phyloP scores from a whole-genome alignment of 352 stramenopile species.

The Phytophthora nicotianae region DNA sequence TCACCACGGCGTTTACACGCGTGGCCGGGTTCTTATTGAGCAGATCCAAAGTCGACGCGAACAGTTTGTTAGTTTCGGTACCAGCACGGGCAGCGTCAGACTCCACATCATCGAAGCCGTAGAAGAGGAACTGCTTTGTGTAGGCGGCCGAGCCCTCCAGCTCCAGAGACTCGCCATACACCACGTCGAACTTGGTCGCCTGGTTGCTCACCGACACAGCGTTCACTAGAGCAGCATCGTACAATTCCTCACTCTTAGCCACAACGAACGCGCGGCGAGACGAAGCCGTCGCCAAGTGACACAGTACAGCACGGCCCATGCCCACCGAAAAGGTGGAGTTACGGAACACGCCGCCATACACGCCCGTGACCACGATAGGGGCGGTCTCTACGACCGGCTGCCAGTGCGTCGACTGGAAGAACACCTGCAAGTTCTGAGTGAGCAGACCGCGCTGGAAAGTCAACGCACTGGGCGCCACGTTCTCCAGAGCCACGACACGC shows the following conservation, averaged over 20 bases:
- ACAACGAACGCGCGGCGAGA: constrained; percentile 79
- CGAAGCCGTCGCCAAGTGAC: constrained; percentile 45
- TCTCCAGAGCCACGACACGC: constrained; percentile 79
- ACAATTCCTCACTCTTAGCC: constrained; percentile 75
- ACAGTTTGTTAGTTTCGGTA: constrained; percentile 36
- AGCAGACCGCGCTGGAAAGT: constrained; percentile 71
- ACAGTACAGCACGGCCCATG: constrained; percentile 72
- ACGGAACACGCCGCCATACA: constrained; percentile 73
- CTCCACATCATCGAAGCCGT: constrained; percentile 83
- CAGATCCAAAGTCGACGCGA: constrained; percentile 50
- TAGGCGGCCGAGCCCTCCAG: constrained; percentile 49
- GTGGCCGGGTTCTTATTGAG: constrained; percentile 72
- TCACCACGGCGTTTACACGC: constrained; percentile 65
- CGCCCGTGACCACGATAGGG: constrained; percentile 60
- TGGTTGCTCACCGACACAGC: constrained; percentile 41
- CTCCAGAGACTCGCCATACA: constrained; percentile 55
- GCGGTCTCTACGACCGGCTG: constrained; percentile 15
- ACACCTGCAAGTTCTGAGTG: constrained; percentile 75
- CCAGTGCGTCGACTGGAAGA: constrained; percentile 69
- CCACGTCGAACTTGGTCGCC: constrained; percentile 56
- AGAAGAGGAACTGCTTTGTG: constrained; percentile 92
- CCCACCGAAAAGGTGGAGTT: constrained; percentile 67
- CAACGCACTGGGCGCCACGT: constrained; percentile 58
- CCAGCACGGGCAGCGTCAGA: constrained; percentile 47
- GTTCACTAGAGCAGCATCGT: constrained; percentile 54